Evolutionary conservation across 306 rosid genomes (phyloP).

Genomic region (Cicer arietinum): DNA sequence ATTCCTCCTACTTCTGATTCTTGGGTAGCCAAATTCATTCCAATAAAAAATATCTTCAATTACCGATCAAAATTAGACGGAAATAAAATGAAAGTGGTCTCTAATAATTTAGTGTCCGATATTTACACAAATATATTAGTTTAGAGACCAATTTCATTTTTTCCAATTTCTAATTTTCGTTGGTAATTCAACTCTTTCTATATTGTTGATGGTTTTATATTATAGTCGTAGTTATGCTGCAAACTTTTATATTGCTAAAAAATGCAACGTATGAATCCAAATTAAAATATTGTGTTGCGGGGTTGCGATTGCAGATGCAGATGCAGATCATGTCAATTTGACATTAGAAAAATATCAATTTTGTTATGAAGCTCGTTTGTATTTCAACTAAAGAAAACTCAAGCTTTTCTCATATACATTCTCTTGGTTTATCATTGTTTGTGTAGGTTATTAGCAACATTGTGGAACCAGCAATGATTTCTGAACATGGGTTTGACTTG

Average conservation of each 20-base stretch:
- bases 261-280: no score
- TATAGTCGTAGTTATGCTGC: no score
- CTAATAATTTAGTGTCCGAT: neutral
- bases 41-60: neutral
- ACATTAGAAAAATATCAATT: no score
- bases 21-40: constrained; percentile 58
- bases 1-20: constrained; percentile 92
- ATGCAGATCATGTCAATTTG: no score
- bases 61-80: neutral
- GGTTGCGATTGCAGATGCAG: no score
- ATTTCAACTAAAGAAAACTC: no score
- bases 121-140: neutral
- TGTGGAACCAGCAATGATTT: constrained; percentile 71
- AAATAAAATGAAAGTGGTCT: neutral
- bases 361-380: no score
- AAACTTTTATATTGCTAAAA: no score
- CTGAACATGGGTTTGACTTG: constrained; percentile 51
- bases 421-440: neutral
- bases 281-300: no score
- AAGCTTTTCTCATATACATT: no score
- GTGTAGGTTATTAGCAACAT: constrained; percentile 62
- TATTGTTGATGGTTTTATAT: no score
- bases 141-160: neutral
- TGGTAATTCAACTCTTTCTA: neutral
- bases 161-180: neutral